Evolutionary conservation across 2,329 filamentous ascomycete genomes (phyloP).

Genomic region (Trichoderma atrobrunneum): DNA sequence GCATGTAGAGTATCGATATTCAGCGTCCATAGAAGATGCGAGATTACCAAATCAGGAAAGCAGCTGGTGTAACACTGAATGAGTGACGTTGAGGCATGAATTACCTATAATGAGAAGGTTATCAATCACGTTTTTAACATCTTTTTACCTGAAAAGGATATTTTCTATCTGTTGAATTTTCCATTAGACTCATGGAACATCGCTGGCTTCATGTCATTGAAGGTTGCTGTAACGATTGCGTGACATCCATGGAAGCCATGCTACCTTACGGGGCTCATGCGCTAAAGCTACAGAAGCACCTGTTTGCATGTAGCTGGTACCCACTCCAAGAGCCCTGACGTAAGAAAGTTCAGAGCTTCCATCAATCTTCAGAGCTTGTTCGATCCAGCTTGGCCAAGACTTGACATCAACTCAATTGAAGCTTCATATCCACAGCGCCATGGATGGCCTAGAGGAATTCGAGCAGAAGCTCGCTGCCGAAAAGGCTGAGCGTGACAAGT

Average conservation of each 20-base stretch:
- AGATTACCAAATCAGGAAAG: not conserved
- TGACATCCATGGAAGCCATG: not conserved
- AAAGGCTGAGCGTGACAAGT: slow-evolving; percentile 52
- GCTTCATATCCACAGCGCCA: slow-evolving; percentile 24
- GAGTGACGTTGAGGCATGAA: not conserved
- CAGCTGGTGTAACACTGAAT: not conserved
- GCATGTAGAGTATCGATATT: not conserved
- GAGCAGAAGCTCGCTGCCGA: slow-evolving; percentile 71
- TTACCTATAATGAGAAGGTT: too few species aligned
- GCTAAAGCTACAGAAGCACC: not conserved
- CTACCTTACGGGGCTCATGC: not conserved
- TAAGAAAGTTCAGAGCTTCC: not conserved
- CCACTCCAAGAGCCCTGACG: not conserved
- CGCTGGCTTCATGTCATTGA: not conserved
- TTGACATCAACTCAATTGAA: not conserved
- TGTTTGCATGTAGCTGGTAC: not conserved
- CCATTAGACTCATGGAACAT: not conserved
- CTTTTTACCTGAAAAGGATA: not conserved
- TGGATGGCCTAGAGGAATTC: slow-evolving; percentile 66
- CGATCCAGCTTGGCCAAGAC: not conserved
- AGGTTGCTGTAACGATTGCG: not conserved
- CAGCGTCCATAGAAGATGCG: not conserved
- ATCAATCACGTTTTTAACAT: too few species aligned
- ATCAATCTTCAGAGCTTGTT: not conserved
- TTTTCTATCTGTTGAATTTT: not conserved